These are phyloP conservation scores for Ophiostoma tasmaniense DNA, from an alignment of 2,329 filamentous ascomycete species.

Conservation along the genomic window DNA sequence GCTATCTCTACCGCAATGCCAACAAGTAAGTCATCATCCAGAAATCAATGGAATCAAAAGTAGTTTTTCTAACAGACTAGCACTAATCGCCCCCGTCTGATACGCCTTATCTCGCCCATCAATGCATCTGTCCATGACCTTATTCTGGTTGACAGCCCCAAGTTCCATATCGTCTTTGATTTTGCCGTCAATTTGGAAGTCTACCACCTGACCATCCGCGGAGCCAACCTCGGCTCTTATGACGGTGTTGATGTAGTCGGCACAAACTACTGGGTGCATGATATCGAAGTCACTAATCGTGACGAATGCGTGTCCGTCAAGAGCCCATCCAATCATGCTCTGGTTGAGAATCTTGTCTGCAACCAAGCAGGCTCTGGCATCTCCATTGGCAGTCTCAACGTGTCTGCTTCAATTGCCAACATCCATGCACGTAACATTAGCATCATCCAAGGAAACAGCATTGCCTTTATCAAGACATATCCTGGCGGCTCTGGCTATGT, in stretches of 20 bases:
- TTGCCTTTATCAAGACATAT: constrained; percentile 6
- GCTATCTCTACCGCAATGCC: constrained; percentile 33
- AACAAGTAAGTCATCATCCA: constrained; percentile 15
- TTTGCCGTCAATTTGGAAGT: background rate
- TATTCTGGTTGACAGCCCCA: background rate
- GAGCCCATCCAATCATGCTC: background rate
- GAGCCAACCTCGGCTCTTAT: background rate
- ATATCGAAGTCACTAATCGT: constrained; percentile 2
- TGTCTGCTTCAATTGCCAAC: constrained; percentile 1
- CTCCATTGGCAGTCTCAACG: constrained; percentile 4
- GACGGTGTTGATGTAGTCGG: background rate
- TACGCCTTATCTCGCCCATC: background rate
- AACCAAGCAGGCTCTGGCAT: constrained; percentile 2
- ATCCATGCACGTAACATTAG: background rate
- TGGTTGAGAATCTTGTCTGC: background rate
- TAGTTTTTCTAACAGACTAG: background rate
- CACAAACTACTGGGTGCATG: constrained; percentile 5
- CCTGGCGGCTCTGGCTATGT: background rate
- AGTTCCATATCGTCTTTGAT: constrained; percentile 3
- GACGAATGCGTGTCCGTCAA: constrained; percentile 2
- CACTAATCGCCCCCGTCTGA: background rate
- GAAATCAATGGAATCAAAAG: too few species aligned
- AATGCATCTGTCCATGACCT: background rate
- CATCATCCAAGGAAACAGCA: constrained; percentile 3
- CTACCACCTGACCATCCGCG: constrained; percentile 2